Conservation (phyloP, 1,284 basidiomycete genomes). For the Rhodotorula sp. region DNA sequence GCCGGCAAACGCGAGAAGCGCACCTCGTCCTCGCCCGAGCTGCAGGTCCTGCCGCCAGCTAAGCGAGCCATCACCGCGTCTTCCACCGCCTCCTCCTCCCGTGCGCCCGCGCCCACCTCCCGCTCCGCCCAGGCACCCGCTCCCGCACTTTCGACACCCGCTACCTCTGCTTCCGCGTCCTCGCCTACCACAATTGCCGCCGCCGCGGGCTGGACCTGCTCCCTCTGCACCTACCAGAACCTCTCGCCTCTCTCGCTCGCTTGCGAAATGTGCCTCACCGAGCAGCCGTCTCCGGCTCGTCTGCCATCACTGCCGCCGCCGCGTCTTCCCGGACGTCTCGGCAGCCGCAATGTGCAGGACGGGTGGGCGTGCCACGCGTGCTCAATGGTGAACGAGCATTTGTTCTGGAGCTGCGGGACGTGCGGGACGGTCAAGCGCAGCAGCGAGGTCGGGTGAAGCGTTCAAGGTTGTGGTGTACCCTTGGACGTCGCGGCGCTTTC, state of each 20-base stretch:
- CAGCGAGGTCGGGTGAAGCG: slow-evolving; percentile 14
- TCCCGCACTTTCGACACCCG: neutral
- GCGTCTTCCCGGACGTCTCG: too few species aligned
- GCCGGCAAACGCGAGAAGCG: slow-evolving; percentile 16
- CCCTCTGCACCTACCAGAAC: slow-evolving; percentile 71
- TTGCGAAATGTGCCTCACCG: slow-evolving; percentile 65
- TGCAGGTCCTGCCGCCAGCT: too few species aligned
- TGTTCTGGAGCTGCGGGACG: slow-evolving; percentile 29
- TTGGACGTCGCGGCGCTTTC: neutral
- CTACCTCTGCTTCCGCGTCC: too few species aligned
- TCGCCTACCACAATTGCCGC: neutral
- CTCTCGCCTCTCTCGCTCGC: slow-evolving; percentile 53
- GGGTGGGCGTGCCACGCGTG: slow-evolving; percentile 34
- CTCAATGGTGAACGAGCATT: slow-evolving; percentile 14
- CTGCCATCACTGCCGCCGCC: too few species aligned
- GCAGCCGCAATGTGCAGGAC: neutral
- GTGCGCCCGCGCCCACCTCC: neutral
- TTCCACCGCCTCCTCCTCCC: neutral
- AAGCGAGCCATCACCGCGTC: too few species aligned
- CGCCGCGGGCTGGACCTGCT: slow-evolving; percentile 63
- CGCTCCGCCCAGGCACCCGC: neutral
- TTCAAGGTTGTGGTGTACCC: neutral
- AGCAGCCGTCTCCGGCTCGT: slow-evolving; percentile 53
- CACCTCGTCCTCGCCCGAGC: slow-evolving; percentile 8
- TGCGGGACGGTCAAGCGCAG: slow-evolving; percentile 31